Base-by-base conservation (phyloP, 1,139 yeast genomes). In the Pneumocystis murina region DNA sequence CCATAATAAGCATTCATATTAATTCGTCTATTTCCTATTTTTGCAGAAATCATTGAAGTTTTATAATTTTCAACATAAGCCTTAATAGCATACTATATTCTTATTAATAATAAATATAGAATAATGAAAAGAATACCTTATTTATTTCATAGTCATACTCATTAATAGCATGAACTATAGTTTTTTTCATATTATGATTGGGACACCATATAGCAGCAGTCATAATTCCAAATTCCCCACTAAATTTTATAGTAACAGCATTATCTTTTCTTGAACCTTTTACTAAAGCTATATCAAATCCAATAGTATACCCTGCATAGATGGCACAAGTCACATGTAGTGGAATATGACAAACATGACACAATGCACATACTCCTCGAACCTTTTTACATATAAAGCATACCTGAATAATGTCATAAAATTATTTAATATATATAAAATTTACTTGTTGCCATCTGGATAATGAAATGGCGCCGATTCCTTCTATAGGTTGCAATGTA, bases 401-500 rank as follows among this genome's bases (percentile, higher is more conserved):
- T 1, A 58, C n/a, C 60, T 58, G 14, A 38, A 20, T 38, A 58
- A 48, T 24, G 20, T 58, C 17, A 58, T 20, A 38, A 38, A 20
- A 30, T 58, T 16, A 58, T 30, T 58, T 24, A 12, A 20, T 20
- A 58, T 10, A 30, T 12, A 12, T 58, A 12, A 8, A 48, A 48
- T 36, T 24, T 14, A 62, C 65, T 14, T 66, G 69, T 35, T 66
- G 66, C 61, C 66, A 68, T 70, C 74, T 62, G 61, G 66, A 57
- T 66, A 68, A 66, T 28, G 73, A 70, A 54, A 75, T 69, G 6
- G 64, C 64, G 3, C 68, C 70, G 16, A 72, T 69, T 5, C 70
- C 72, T 41, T 71, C 71, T 2, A 81, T 73, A 0, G 85, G 85
- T 65, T 82, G 84, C 64, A 82, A 65, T 1, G 72, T 65, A 0